Evolutionary conservation across 164 flowering plant genomes (phyloP).

Genomic region (Sextonia rubra): DNA sequence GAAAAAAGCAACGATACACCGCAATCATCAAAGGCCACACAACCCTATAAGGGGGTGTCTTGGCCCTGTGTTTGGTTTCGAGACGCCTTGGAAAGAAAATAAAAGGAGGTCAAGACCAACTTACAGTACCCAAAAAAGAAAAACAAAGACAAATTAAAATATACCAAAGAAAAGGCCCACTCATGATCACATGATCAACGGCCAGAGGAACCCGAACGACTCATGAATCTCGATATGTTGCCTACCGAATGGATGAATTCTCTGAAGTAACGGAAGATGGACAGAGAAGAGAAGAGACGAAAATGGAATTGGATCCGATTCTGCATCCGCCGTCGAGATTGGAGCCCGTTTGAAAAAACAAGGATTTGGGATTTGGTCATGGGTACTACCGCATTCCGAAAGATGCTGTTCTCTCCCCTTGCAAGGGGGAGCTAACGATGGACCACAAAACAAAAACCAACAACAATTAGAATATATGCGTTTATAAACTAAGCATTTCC

Average conservation of each 20-base stretch:
- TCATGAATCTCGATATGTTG: too few species aligned
- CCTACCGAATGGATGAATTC: not conserved
- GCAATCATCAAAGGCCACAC: constrained; percentile 14
- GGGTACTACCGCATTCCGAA: constrained; percentile 60
- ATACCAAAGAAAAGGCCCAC: not conserved
- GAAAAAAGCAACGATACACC: not conserved
- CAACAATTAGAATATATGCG: too few species aligned
- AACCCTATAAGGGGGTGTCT: not conserved
- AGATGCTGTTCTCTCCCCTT: constrained; percentile 40
- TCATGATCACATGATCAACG: not conserved
- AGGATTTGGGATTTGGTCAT: constrained; percentile 14
- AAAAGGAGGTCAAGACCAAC: too few species aligned
- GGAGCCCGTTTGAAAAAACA: constrained; percentile 45
- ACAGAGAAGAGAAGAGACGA: not conserved
- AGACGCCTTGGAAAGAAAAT: not conserved
- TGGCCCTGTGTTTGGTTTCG: not conserved
- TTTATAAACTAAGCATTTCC: too few species aligned
- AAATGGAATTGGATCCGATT: not conserved
- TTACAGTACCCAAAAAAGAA: too few species aligned
- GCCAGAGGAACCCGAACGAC: not conserved
- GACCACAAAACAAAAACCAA: too few species aligned
- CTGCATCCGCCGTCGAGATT: constrained; percentile 49
- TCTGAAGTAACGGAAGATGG: not conserved
- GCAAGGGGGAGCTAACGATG: too few species aligned
- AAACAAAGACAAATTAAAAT: too few species aligned